phyloP scores from a whole-genome alignment of 257 asterid species.

The Solanum rostratum region DNA sequence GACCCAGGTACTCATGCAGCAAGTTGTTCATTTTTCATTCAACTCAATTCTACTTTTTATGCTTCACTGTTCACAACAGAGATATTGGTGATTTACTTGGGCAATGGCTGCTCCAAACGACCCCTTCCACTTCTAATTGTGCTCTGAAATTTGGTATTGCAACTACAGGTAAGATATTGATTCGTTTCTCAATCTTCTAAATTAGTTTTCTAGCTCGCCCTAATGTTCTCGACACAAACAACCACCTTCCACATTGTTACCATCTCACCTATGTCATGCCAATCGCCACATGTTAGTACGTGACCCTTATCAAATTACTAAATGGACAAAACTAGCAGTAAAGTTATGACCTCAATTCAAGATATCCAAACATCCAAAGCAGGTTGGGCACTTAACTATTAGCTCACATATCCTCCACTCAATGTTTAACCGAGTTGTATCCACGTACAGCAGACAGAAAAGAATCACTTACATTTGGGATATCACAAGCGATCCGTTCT shows the following conservation, averaged over 20 bases:
- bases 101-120: not conserved
- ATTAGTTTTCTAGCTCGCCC: not conserved
- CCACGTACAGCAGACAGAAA: not conserved
- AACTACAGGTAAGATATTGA: not conserved
- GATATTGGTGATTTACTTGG: not conserved
- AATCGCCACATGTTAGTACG: not conserved
- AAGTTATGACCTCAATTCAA: not conserved
- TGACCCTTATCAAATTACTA: not conserved
- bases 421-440: not conserved
- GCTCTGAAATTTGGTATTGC: not conserved
- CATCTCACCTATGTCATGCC: not conserved
- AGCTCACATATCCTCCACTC: not conserved
- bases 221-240: not conserved
- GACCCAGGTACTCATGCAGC: not conserved
- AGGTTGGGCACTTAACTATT: not conserved
- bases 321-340: not conserved
- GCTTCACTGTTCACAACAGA: not conserved
- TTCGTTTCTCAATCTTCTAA: not conserved
- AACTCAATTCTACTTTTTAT: not conserved
- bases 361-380: not conserved
- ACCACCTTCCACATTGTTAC: not conserved
- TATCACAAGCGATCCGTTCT: constrained; percentile 51
- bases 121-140: not conserved
- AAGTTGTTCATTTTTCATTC: not conserved
- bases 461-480: constrained; percentile 65